phyloP scores from a whole-genome alignment of 495 filamentous ascomycete genomes.

The Physcia stellaris region DNA sequence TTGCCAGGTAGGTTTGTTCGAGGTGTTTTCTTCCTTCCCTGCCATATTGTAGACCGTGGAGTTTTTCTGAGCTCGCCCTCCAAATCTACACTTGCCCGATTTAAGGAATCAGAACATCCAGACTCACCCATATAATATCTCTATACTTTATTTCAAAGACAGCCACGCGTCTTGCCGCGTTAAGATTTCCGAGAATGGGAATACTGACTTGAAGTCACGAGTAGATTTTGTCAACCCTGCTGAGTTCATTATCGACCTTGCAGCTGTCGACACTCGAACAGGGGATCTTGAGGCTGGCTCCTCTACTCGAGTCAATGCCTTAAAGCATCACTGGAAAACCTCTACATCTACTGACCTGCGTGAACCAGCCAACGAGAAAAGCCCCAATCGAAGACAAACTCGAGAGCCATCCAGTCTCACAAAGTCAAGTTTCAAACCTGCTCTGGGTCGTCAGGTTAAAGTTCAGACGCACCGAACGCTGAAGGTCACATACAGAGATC shows the following conservation, averaged over 20 bases:
- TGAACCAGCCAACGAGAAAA: neutral
- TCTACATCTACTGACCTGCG: slow-evolving; percentile 14
- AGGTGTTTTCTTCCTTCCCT: too few species aligned
- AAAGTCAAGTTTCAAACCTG: neutral
- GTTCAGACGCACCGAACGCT: slow-evolving; percentile 54
- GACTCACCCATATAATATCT: too few species aligned
- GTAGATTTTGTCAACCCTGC: slow-evolving; percentile 64
- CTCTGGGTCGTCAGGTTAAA: slow-evolving; percentile 41
- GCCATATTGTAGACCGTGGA: too few species aligned
- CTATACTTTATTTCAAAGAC: too few species aligned
- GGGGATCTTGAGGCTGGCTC: slow-evolving; percentile 42
- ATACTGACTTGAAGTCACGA: too few species aligned
- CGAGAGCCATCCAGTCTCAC: neutral
- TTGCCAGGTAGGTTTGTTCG: too few species aligned
- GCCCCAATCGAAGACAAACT: neutral
- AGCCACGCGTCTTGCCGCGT: too few species aligned
- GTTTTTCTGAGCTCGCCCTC: too few species aligned
- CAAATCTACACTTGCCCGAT: too few species aligned
- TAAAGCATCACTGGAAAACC: slow-evolving; percentile 39
- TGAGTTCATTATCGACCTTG: slow-evolving; percentile 57
- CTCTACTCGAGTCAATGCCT: slow-evolving; percentile 34
- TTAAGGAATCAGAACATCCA: too few species aligned
- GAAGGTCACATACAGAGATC: slow-evolving; percentile 53
- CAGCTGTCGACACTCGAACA: slow-evolving; percentile 53
- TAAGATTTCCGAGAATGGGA: too few species aligned